Evolutionary conservation across 2,329 filamentous ascomycete species (phyloP), one percentile per base, ranked within the genome.

Genomic region (Aspergillus phoenicis): DNA sequence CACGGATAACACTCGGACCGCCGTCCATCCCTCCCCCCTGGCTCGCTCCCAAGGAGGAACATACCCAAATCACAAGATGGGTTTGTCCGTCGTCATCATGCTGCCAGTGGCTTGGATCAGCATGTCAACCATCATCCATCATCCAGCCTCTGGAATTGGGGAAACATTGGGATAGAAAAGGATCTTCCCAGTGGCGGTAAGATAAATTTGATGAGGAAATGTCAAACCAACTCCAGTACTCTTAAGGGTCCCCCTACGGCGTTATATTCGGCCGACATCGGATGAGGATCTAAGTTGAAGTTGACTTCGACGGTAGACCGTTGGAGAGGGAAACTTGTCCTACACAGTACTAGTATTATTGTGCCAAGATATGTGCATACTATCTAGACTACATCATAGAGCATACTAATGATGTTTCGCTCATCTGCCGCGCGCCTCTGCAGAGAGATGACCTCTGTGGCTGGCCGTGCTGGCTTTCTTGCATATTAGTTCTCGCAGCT

Each of bases 1-100:
- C 57, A 57, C 60, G 60, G 54, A 60, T 58, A 47, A 39, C 61
- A 63, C 63, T 65, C 63, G 56, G 59, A 58, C 56, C 63, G 56
- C 52, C 28, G 28, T 17, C 20, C 20, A 20, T 20, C 20, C 20
- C 20, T 20, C 13, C 30, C 24, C 52, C 53, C 43, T 43, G 39
- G 33, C 52, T 53, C 54, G 17, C 20, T 28, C 30, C 30, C 17
- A 30, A 3, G 28, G 8, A 30, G 36, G 43, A 24, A 22, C 59
- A 17, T 17, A 45, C 54, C 39, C 55, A 53, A 59, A 63, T 58
- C 56, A 63, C 59, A 63, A 38, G 54, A 39, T 47, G 20, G 22
- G 26, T 30, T 57, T 22, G 17, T 33, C 52, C 52, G 55, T 61
- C 56, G 56, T 63, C 61, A 64, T 61, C 56, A 30, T 56, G 52